Evolutionary conservation across 352 stramenopile species (phyloP).

Genomic region (Phytophthora sojae): DNA sequence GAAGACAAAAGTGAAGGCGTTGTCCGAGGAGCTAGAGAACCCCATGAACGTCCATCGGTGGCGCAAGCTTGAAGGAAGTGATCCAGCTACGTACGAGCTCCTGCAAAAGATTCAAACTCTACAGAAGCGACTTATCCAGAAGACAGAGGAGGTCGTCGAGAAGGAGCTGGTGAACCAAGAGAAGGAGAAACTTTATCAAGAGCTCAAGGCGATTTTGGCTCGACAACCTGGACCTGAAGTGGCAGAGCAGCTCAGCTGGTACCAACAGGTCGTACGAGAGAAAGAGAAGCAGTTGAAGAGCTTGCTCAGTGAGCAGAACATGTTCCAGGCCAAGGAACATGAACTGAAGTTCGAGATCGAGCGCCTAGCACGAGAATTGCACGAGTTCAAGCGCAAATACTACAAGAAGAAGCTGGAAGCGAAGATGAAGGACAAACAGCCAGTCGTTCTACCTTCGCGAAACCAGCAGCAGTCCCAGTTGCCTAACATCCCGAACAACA

Average conservation of each 20-base stretch:
- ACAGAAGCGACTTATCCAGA: slow-evolving; percentile 95
- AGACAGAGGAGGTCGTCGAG: slow-evolving; percentile 96
- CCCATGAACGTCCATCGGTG: slow-evolving; percentile 98
- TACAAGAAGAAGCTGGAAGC: slow-evolving; percentile 94
- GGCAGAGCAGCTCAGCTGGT: slow-evolving; percentile 95
- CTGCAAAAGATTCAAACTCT: slow-evolving; percentile 97
- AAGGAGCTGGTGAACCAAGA: slow-evolving; percentile 96
- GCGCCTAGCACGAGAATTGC: slow-evolving; percentile 89
- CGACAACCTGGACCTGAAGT: slow-evolving; percentile 95
- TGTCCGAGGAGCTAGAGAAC: slow-evolving; percentile 97
- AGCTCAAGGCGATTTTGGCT: slow-evolving; percentile 94
- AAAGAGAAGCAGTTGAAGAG: slow-evolving; percentile 98
- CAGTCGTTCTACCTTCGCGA: slow-evolving; percentile 35
- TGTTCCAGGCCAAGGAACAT: slow-evolving; percentile 94
- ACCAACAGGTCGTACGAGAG: slow-evolving; percentile 95
- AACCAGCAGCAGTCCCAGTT: slow-evolving; percentile 39
- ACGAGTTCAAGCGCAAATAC: slow-evolving; percentile 96
- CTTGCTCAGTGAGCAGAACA: slow-evolving; percentile 97
- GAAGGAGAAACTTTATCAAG: slow-evolving; percentile 95
- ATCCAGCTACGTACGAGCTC: slow-evolving; percentile 95
- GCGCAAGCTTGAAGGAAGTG: slow-evolving; percentile 96
- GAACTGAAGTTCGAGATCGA: slow-evolving; percentile 97
- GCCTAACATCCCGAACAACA: slow-evolving; percentile 45
- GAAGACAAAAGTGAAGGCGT: slow-evolving; percentile 96
- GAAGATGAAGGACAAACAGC: slow-evolving; percentile 78